Conservation (phyloP, 2,329 filamentous ascomycete genomes). For the Pleurostoma richardsiae region DNA sequence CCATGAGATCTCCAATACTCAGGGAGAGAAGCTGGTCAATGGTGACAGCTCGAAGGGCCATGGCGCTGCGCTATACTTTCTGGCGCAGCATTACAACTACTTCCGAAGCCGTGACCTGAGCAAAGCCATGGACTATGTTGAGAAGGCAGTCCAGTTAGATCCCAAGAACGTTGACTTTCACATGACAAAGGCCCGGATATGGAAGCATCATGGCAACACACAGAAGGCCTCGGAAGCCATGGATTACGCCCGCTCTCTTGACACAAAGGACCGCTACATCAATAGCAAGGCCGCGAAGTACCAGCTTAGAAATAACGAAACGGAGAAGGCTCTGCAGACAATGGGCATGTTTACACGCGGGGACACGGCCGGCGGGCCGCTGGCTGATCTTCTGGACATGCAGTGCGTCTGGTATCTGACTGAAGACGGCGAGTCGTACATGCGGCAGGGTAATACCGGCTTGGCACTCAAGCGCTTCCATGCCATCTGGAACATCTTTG, state of each 20-base stretch:
- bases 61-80: constrained; percentile 81
- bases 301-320: constrained; percentile 87
- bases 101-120: constrained; percentile 75
- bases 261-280: constrained; percentile 91
- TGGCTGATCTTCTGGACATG: constrained; percentile 94
- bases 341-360: constrained; percentile 93
- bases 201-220: constrained; percentile 81
- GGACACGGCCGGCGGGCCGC: constrained; percentile 79
- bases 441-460: constrained; percentile 74
- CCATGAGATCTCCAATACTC: constrained; percentile 37
- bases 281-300: constrained; percentile 99
- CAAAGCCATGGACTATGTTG: constrained; percentile 77
- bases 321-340: constrained; percentile 77
- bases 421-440: constrained; percentile 87
- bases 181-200: constrained; percentile 93
- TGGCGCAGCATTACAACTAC: constrained; percentile 97
- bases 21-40: constrained; percentile 31
- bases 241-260: constrained; percentile 79
- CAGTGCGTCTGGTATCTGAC: constrained; percentile 97
- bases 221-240: constrained; percentile 79
- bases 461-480: constrained; percentile 91
- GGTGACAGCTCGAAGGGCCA: constrained; percentile 56
- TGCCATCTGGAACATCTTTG: constrained; percentile 85
- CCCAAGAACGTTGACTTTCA: constrained; percentile 83
- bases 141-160: constrained; percentile 75